Percentiles rank a stretch among this genome's conserved stretches.
Evolutionary conservation across 306 rosid genomes (phyloP).

Genomic region (Vigna mungo): DNA sequence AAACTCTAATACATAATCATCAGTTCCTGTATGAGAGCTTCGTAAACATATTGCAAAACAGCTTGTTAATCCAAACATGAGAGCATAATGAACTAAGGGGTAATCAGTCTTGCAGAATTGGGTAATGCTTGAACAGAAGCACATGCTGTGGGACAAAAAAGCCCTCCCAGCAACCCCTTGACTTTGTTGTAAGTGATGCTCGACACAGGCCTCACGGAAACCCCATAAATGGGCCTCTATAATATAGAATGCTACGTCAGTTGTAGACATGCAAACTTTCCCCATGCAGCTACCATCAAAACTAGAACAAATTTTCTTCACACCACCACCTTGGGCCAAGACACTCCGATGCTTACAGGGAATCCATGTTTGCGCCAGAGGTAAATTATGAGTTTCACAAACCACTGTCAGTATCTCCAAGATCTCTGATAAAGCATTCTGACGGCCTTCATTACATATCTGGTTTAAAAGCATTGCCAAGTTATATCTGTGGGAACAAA

Average conservation of each 20-base stretch:
- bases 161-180: slow-evolving; percentile 97
- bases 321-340: slow-evolving; percentile 86
- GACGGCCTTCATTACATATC: slow-evolving; percentile 96
- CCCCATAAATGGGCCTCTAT: slow-evolving; percentile 91
- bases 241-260: slow-evolving; percentile 81
- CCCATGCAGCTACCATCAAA: slow-evolving; percentile 95
- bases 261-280: slow-evolving; percentile 91
- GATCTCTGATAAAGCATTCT: slow-evolving; percentile 83
- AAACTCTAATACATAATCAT: slow-evolving; percentile 85
- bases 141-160: slow-evolving; percentile 65
- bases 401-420: slow-evolving; percentile 89
- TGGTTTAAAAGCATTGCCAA: slow-evolving; percentile 92
- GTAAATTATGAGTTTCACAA: slow-evolving; percentile 90
- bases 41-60: slow-evolving; percentile 83
- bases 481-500: slow-evolving; percentile 76
- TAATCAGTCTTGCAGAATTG: slow-evolving; percentile 86
- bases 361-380: slow-evolving; percentile 98
- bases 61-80: slow-evolving; percentile 81
- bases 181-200: slow-evolving; percentile 91
- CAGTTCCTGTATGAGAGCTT: slow-evolving; percentile 77
- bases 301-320: slow-evolving; percentile 84
- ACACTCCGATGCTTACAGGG: slow-evolving; percentile 92
- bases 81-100: slow-evolving; percentile 94
- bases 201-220: slow-evolving; percentile 87
- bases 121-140: slow-evolving; percentile 78